Percentiles rank a stretch among this genome's conserved stretches.
phyloP scores from a whole-genome alignment of 352 stramenopile genomes.

The Sclerospora graminicola region DNA sequence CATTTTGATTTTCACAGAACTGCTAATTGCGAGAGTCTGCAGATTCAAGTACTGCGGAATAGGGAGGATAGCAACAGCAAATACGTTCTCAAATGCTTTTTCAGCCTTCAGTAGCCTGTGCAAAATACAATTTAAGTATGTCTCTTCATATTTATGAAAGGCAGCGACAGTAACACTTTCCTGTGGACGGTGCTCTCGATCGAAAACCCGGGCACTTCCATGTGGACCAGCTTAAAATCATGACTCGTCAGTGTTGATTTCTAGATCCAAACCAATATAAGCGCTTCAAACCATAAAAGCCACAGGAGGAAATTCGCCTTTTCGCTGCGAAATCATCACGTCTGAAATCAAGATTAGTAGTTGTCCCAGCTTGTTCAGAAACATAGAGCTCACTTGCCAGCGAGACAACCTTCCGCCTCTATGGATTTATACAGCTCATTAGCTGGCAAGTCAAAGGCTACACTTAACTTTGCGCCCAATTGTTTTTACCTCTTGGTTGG shows the following conservation, averaged over 20 bases:
- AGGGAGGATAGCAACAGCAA: constrained; percentile 35
- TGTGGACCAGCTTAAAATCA: constrained; percentile 27
- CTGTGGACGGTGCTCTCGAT: constrained; percentile 35
- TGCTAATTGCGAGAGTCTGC: constrained; percentile 32
- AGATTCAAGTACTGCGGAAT: constrained; percentile 35
- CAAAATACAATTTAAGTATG: neutral
- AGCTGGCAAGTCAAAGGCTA: neutral
- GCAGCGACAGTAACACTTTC: constrained; percentile 4
- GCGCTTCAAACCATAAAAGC: constrained; percentile 42
- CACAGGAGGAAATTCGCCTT: constrained; percentile 51
- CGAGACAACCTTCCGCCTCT: constrained; percentile 46
- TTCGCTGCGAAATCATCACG: constrained; percentile 69
- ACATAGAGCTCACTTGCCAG: constrained; percentile 16
- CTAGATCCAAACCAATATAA: neutral
- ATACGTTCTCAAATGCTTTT: constrained; percentile 51
- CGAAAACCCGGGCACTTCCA: constrained; percentile 22
- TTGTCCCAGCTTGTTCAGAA: neutral
- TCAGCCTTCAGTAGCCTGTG: constrained; percentile 39
- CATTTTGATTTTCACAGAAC: constrained; percentile 30
- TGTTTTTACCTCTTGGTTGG: constrained; percentile 25
- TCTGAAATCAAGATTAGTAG: constrained; percentile 23
- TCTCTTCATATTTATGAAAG: neutral
- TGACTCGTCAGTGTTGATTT: neutral
- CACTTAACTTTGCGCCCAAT: neutral
- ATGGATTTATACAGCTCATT: neutral